Percentiles rank a stretch among this genome's conserved stretches.
Evolutionary conservation across 2,329 filamentous ascomycete species (phyloP).

Genomic region (Myriosclerotinia duriaeana): DNA sequence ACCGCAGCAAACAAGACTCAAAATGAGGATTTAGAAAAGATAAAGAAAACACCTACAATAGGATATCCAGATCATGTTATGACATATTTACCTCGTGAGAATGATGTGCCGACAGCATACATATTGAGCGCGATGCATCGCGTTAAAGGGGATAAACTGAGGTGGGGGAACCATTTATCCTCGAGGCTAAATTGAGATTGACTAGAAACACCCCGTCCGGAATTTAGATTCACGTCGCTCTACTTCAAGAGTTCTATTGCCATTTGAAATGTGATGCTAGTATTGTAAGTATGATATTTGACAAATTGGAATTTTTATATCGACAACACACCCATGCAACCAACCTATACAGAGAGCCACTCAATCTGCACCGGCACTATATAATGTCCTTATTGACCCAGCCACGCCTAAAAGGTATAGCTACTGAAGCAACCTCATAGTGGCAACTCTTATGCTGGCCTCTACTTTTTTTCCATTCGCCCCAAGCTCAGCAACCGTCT

Average conservation of each 20-base stretch:
- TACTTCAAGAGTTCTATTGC: neutral
- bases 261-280: constrained; percentile 5
- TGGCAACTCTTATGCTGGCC: neutral
- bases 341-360: neutral
- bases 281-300: neutral
- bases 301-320: neutral
- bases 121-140: neutral
- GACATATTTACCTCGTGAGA: neutral
- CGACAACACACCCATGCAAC: neutral
- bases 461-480: neutral
- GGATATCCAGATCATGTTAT: neutral
- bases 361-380: neutral
- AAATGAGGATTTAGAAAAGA: neutral
- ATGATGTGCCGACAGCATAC: constrained; percentile 10
- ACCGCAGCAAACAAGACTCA: neutral
- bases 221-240: neutral
- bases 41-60: neutral
- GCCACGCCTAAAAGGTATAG: neutral
- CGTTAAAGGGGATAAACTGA: constrained; percentile 8
- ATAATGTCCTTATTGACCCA: neutral
- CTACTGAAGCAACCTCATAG: no score
- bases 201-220: neutral
- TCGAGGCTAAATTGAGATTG: constrained; percentile 1
- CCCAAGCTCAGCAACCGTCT: neutral
- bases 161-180: neutral